These are phyloP conservation scores for Plasmodium ovale DNA, from an alignment of 169 alveolate genomes.

Conservation along the genomic window DNA sequence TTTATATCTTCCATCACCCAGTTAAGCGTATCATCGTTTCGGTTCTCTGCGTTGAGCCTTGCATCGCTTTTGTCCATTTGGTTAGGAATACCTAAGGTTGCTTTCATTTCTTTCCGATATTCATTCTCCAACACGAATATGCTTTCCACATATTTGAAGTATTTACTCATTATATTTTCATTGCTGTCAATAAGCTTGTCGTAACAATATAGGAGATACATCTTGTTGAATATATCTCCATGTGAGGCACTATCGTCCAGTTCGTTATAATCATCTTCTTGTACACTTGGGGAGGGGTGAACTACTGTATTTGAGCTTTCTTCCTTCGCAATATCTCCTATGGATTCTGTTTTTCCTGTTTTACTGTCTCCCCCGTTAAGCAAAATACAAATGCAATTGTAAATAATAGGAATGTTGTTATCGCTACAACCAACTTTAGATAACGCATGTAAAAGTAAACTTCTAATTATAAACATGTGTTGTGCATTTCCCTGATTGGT, in stretches of 20 bases:
- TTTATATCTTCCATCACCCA: conserved; percentile 17
- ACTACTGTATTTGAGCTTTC: no score
- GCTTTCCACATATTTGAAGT: conserved; percentile 56
- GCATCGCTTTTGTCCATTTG: not conserved
- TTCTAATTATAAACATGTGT: conserved; percentile 28
- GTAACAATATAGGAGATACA: conserved; percentile 47
- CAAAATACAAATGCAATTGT: conserved; percentile 58
- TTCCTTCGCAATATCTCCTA: not conserved
- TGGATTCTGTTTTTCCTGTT: not conserved
- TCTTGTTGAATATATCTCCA: conserved; percentile 3
- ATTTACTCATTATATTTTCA: conserved; percentile 74
- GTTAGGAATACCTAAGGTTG: not conserved
- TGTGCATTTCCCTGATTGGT: not conserved
- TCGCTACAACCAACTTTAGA: conserved; percentile 73
- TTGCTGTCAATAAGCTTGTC: conserved; percentile 63
- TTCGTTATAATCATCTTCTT: not conserved
- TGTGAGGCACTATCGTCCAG: not conserved
- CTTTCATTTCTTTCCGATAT: not conserved
- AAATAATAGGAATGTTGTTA: conserved; percentile 65
- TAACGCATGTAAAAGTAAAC: conserved; percentile 36
- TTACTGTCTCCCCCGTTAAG: not conserved
- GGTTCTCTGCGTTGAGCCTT: not conserved
- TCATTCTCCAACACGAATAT: not conserved
- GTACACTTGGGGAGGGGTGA: no score
- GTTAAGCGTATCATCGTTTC: not conserved